Base-by-base conservation (phyloP, 257 asterid genomes). In the Cordia subcordata region DNA sequence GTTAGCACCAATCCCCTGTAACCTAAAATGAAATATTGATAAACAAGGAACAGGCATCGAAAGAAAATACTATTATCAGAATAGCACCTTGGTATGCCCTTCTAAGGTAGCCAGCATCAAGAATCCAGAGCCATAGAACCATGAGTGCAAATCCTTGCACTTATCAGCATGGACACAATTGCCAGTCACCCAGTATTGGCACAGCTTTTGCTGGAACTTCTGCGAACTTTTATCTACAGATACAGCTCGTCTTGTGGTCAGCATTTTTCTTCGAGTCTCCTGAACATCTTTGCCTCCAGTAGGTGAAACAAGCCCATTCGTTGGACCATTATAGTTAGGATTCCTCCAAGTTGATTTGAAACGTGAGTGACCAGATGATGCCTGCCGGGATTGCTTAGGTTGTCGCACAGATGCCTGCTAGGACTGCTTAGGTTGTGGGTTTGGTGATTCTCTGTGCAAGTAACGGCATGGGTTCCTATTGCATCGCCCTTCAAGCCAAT, bases 401-500 rank as follows among this genome's bases (percentile, higher is more conserved):
- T 49, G 69, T 39, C n/a, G n/a, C 8, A 39, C 44, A 39, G 12
- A 5, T 5, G 9, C 44, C 12, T 42, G 12, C 47, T 42, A 3
- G 10, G 47, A 42, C 32, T 8, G 68, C 53, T 44, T 60, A 19
- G 68, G 38, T 35, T 49, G 69, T 39, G 60, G 62, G 22, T 58
- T 51, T 17, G 63, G 66, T 38, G 61, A 53, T 50, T 60, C 68
- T 22, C 51, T 15, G 64, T 82, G 94, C 71, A 69, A 37, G 74
- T 51, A 85, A 50, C 47, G 62, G 46, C 94, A 82, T 11, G 89
- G 87, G 49, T 74, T 66, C 62, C 75, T 76, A 40, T 38, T 82
- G 75, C 94, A 85, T 58, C 63, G 69, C 40, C 94, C 94, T 20
- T 60, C 18, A 40, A 72, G 79, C 94, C 94, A 85, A 68, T 42